Evolutionary conservation across 2,329 filamentous ascomycete species (phyloP), one percentile per base, ranked within the genome.

Genomic region (Stachybotrys chlorohalonatus): DNA sequence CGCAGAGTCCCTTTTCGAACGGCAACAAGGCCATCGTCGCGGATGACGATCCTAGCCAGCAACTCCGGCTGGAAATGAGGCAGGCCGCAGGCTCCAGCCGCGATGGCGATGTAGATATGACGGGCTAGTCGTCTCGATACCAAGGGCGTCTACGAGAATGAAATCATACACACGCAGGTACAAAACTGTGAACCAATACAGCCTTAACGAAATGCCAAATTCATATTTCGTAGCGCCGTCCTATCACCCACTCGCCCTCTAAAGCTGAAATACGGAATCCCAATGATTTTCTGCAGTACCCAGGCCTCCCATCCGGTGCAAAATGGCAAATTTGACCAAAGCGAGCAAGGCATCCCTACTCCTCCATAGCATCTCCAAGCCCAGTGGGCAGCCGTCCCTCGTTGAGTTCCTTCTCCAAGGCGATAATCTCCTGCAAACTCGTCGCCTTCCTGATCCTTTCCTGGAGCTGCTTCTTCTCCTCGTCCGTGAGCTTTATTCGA

Each of bases 361-460:
- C 81, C 70, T 86, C 82, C 83, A 86, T 86, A 13, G 70, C 73
- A 49, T 75, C 76, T 42, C 81, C 76, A 36, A 85, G 80, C 31
- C 85, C 88, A 39, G 81, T 78, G 2, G 93, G 93, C 70, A 97
- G 79, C 65, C 89, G 79, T 1, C 94, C 94, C 70, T 97, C 93
- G 58, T 89, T 89, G 60, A 97, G 74, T 71, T 94, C 90, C 76
- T 93, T 95, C 76, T 99, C 94, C 67, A 99, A 70, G 61, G 84
- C 81, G 55, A 90, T 86, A 67, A 99, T 95, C 74, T 97, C 94
- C 62, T 91, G 87, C 65, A 99, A 70, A 66, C 87, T 95, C 69
- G 87, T 91, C 6, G 94, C 93, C 65, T 89, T 90, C 71, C 85
- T 85, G 70, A 99, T 95, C 74, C 93, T 80, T 65, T 90, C 86